Conservation (phyloP, 2,329 filamentous ascomycete species). For the Cordyceps cateniannulata region DNA sequence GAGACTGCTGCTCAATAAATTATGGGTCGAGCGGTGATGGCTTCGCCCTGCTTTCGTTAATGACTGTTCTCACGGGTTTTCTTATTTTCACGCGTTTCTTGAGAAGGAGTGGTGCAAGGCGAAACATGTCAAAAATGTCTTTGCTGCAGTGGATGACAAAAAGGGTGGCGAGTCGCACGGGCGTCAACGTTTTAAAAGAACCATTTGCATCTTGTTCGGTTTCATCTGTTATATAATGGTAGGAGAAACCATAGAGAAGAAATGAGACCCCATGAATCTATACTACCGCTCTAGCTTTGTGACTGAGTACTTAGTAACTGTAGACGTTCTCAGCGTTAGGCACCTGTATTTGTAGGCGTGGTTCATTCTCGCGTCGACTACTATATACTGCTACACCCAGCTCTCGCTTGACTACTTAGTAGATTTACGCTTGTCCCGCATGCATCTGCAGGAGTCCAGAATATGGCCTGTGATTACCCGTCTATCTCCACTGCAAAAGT, state of each 20-base stretch:
- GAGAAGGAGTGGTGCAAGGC: slow-evolving; percentile 14
- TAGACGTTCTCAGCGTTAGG: neutral
- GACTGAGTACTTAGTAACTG: neutral
- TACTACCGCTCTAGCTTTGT: neutral
- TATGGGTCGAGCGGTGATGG: slow-evolving; percentile 7
- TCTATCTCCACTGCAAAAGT: slow-evolving; percentile 1
- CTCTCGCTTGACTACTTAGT: too few relatives aligned
- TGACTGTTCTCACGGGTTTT: slow-evolving; percentile 11
- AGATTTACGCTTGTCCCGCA: too few relatives aligned
- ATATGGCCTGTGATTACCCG: neutral
- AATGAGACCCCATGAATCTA: slow-evolving; percentile 27
- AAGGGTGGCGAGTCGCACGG: slow-evolving; percentile 27
- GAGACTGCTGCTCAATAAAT: slow-evolving; percentile 38
- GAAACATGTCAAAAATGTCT: slow-evolving; percentile 8
- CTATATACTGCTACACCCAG: too few relatives aligned
- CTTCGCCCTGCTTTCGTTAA: neutral
- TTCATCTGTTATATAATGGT: slow-evolving; percentile 34
- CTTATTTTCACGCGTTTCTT: neutral
- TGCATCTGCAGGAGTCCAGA: neutral
- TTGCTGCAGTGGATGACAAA: neutral
- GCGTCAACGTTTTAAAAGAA: slow-evolving; percentile 29
- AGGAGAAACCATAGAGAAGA: slow-evolving; percentile 30
- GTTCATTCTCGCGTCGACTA: too few relatives aligned
- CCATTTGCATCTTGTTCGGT: slow-evolving; percentile 35
- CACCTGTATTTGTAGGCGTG: too few relatives aligned